Evolutionary conservation across 108 stramenopile genomes (phyloP).

Genomic region (Stephanodiscus minutulus): DNA sequence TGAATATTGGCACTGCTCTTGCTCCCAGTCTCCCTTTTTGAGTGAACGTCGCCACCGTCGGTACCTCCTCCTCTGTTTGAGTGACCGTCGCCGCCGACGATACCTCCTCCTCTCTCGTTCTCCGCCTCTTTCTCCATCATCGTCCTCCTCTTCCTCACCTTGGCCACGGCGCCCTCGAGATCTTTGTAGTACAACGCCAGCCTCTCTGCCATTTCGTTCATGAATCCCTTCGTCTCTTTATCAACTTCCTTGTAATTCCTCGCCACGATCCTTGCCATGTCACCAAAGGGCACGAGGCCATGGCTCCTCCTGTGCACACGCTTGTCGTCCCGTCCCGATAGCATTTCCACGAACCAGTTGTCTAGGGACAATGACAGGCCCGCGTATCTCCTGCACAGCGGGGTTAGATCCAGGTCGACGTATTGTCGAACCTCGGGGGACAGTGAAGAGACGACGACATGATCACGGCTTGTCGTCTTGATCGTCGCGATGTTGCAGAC

Average conservation of each 20-base stretch:
- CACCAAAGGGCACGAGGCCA: constrained; percentile 21
- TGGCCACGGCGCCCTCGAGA: background rate
- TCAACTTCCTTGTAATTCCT: constrained; percentile 13
- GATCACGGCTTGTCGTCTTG: background rate
- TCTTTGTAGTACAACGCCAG: background rate
- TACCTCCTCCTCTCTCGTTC: background rate
- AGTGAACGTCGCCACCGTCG: no score
- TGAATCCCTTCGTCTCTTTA: constrained; percentile 7
- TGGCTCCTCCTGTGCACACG: constrained; percentile 15
- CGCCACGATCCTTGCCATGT: constrained; percentile 14
- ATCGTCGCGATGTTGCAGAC: background rate
- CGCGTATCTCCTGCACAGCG: constrained; percentile 3
- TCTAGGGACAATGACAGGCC: constrained; percentile 4
- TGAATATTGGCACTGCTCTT: no score
- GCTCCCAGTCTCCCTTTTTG: no score
- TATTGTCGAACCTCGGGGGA: background rate
- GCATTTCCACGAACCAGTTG: constrained; percentile 18
- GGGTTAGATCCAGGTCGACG: constrained; percentile 8
- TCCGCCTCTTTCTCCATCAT: background rate
- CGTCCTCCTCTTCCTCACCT: background rate
- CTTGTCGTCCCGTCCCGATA: constrained; percentile 10
- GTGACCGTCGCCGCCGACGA: no score
- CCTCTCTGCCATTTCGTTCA: background rate
- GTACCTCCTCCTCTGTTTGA: no score
- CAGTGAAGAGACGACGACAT: background rate